Evolutionary conservation across 345 rosid species (phyloP).

Genomic region (Citrus sinensis): DVS_A1.0 CM039167.1:8754001-8754500

Average conservation of each 20-base stretch:
- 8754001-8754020: slow-evolving; percentile 32
- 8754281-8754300: not conserved
- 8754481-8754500: not conserved
- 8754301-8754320: not conserved
- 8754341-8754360: not conserved
- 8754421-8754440: not conserved
- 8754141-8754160: too few relatives aligned
- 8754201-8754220: not conserved
- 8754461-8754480: not conserved
- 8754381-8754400: too few relatives aligned
- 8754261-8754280: not conserved
- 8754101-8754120: too few relatives aligned
- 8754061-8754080: too few relatives aligned
- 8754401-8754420: not conserved
- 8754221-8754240: not conserved
- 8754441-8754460: not conserved
- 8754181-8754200: not conserved
- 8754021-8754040: not conserved
- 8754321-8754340: not conserved
- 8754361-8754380: not conserved
- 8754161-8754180: too few relatives aligned
- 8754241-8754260: not conserved
- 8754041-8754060: not conserved
- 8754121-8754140: too few relatives aligned
- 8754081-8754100: too few relatives aligned